Percentiles rank a stretch among this genome's conserved stretches.
phyloP scores from a whole-genome alignment of 2,329 filamentous ascomycete species.

The Blastomyces percursus region DNA sequence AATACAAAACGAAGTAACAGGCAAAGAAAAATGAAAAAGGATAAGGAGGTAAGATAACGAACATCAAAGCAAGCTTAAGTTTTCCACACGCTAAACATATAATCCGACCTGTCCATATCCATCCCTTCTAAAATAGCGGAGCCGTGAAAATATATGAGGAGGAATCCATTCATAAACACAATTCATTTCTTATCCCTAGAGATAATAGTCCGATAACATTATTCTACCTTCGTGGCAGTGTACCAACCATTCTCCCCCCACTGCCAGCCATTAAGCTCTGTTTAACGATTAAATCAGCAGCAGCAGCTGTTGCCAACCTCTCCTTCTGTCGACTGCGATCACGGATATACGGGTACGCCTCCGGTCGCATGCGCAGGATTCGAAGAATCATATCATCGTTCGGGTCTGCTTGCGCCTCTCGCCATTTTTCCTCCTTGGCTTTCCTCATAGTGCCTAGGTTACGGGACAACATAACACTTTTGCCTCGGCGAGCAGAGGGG shows the following conservation, averaged over 20 bases:
- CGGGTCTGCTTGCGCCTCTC: slow-evolving; percentile 89
- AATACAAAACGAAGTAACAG: background rate
- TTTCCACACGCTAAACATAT: background rate
- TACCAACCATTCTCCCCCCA: slow-evolving; percentile 43
- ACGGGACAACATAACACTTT: slow-evolving; percentile 81
- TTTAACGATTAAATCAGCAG: slow-evolving; percentile 86
- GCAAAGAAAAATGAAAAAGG: too few relatives aligned
- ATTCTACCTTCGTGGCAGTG: slow-evolving; percentile 25
- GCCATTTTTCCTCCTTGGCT: slow-evolving; percentile 89
- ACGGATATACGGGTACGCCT: slow-evolving; percentile 75
- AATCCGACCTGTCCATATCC: background rate
- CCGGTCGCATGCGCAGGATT: slow-evolving; percentile 87
- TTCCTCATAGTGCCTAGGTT: slow-evolving; percentile 95
- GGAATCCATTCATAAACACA: background rate
- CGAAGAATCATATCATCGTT: slow-evolving; percentile 97
- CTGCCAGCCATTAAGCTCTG: slow-evolving; percentile 64
- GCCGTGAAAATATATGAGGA: background rate
- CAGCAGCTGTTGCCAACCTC: slow-evolving; percentile 75
- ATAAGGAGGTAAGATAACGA: background rate
- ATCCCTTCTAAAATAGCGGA: background rate
- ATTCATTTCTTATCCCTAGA: background rate
- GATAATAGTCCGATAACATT: background rate
- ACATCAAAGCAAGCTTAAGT: background rate
- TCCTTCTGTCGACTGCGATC: slow-evolving; percentile 91
- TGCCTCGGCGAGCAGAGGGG: slow-evolving; percentile 40